Evolutionary conservation across 352 stramenopile genomes (phyloP), one percentile per base, ranked within the genome.

Genomic region (Globisporangium middletonii): DNA sequence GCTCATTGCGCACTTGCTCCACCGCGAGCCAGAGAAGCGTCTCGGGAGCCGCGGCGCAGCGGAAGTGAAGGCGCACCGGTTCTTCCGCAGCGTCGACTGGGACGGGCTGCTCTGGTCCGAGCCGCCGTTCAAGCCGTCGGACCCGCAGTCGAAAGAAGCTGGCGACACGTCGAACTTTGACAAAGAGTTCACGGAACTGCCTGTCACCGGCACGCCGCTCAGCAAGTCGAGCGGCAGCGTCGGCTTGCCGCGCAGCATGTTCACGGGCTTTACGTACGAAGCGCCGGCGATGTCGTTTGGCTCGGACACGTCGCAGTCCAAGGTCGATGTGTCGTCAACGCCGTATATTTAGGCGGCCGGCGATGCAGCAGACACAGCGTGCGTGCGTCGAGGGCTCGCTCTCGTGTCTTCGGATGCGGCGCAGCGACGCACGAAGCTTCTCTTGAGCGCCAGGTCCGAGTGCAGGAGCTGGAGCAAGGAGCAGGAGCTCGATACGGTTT

Each of bases 121-220:
- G 50, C 84, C 84, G n/a, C 84, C 84, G 5, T 94, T 94, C 67
- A 91, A 92, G 67, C 84, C 84, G 59, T 92, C 81, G 28, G 71
- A 90, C 53, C 81, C 81, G 18, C 79, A 91, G 67, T 88, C 83
- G 11, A 94, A 94, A 62, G 84, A 94, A 65, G 78, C 86, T 44
- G 84, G 80, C 37, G 84, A 95, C 60, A 94, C 83, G 53, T 92
- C 80, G 49, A 96, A 96, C 71, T 96, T 96, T 53, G 88, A 96
- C 69, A 82, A 75, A 57, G 83, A 95, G 64, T 96, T 96, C 65
- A 96, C 88, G 16, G 79, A 92, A 57, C 65, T 95, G 61, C 88
- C 88, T 1, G 82, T 94, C 56, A 88, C 69, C 26, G 80, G 79
- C 61, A 94, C 82, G 50, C 82, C 82, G 30, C 60, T 92, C 60